Evolutionary conservation across 2,329 filamentous ascomycete genomes (phyloP), one percentile per base, ranked within the genome.

Genomic region (Shiraia sp.): DNA sequence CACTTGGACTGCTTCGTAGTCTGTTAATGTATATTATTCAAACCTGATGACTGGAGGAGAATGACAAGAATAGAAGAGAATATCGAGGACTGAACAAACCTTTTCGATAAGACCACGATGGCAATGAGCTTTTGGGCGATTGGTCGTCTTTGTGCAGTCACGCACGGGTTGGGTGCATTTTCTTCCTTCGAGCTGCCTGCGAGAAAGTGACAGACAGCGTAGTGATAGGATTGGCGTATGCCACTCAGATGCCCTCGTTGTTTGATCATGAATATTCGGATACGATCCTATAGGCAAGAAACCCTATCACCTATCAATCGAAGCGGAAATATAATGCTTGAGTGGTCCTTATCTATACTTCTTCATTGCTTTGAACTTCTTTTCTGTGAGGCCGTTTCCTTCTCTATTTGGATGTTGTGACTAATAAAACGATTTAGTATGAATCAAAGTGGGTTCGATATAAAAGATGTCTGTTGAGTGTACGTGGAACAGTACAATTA

Each of bases 1-100:
- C n/a, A n/a, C n/a, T n/a, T 42, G 17, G 30, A 47, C 47, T 43
- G 36, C 36, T 34, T 32, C n/a, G 32, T 36, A 36, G 34, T 46
- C 50, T 44, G 55, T 47, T 63, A 63, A 59, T 65, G 51, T 63
- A 64, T 61, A 61, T 51, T 63, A 55, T 46, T 52, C 41, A 57
- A 42, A 27, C 33, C 23, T 42, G 36, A 52, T 45, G 31, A 35
- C 40, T 43, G 42, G 13, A 33, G 12, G 31, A 22, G 19, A 8
- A 22, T 22, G 19, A 22, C 4, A 22, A 22, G 19, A 22, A 22
- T 22, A 22, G 19, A 22, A 5, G 14, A 47, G 14, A 47, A 39
- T 45, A 40, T 25, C 22, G 35, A 23, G 34, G n/a, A n/a, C n/a
- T n/a, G n/a, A n/a, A 39, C 34, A 32, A 41, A 45, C 42, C 36